Evolutionary conservation across 768 basidiomycete genomes (phyloP).

Genomic region (Russula vinacea): DNA sequence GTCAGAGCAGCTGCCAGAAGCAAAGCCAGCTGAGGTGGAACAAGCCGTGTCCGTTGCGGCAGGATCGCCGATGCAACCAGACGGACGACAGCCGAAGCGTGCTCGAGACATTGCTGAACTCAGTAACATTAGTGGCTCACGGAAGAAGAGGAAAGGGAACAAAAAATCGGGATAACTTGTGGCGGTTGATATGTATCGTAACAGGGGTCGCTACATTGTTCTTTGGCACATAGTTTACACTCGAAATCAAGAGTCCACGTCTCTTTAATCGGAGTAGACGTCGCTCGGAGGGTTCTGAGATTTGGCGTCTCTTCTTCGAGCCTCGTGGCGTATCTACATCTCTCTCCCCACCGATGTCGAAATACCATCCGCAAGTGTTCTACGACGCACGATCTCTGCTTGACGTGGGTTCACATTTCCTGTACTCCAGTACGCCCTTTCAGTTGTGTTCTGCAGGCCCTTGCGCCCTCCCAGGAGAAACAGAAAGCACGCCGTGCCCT

Average conservation of each 20-base stretch:
- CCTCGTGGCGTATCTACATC: not conserved
- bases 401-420: not conserved
- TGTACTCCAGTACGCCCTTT: not conserved
- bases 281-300: not conserved
- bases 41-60: not conserved
- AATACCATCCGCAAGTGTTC: conserved; percentile 16
- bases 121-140: not conserved
- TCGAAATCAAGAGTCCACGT: not conserved
- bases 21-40: not conserved
- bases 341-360: conserved; percentile 7
- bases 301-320: not conserved
- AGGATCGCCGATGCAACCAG: not conserved
- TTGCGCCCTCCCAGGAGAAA: conserved; percentile 10
- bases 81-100: conserved; percentile 17
- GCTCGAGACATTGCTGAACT: not conserved
- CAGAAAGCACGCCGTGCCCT: conserved; percentile 12
- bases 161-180: conserved; percentile 8
- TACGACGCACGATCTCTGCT: conserved; percentile 20
- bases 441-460: not conserved
- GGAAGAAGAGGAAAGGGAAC: conserved; percentile 26
- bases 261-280: too few relatives aligned
- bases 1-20: not conserved
- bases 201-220: not conserved
- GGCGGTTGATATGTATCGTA: not conserved
- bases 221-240: not conserved